Evolutionary conservation across 371 early-diverging fungal species (phyloP).

Genomic region (Mucor saturninus): DNA sequence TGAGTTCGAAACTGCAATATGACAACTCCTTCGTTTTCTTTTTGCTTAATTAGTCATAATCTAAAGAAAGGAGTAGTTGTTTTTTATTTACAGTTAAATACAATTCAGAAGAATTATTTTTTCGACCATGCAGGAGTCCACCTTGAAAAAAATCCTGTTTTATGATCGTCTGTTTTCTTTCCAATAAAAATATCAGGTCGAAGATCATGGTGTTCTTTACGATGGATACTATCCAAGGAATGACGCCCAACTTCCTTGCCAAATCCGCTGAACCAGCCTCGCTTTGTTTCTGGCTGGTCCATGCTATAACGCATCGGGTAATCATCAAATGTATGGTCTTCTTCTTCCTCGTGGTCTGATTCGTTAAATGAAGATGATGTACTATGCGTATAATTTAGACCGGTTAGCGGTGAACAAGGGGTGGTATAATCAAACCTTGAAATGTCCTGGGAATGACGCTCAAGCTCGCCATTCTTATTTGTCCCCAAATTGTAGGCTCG

Average conservation of each 20-base stretch:
- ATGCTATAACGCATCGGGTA: background rate
- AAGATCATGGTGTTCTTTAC: constrained; percentile 7
- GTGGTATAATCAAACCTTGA: background rate
- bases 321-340: background rate
- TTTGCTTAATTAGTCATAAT: background rate
- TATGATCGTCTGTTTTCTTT: constrained; percentile 16
- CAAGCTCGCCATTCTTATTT: constrained; percentile 10
- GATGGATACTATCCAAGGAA: constrained; percentile 25
- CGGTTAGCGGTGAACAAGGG: background rate
- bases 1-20: no score
- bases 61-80: constrained; percentile 1
- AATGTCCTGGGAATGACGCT: constrained; percentile 10
- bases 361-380: constrained; percentile 2
- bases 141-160: constrained; percentile 37
- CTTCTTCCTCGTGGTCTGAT: constrained; percentile 8
- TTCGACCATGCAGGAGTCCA: constrained; percentile 38
- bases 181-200: constrained; percentile 25
- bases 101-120: constrained; percentile 14
- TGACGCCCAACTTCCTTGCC: constrained; percentile 9
- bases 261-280: constrained; percentile 23
- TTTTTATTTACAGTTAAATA: background rate
- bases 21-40: no score
- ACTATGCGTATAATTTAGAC: background rate
- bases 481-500: constrained; percentile 36
- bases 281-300: constrained; percentile 14